These are phyloP conservation scores for Dentiscutata heterogama DNA, from an alignment of 371 early-diverging fungal genomes.

Conservation along the genomic window DNA sequence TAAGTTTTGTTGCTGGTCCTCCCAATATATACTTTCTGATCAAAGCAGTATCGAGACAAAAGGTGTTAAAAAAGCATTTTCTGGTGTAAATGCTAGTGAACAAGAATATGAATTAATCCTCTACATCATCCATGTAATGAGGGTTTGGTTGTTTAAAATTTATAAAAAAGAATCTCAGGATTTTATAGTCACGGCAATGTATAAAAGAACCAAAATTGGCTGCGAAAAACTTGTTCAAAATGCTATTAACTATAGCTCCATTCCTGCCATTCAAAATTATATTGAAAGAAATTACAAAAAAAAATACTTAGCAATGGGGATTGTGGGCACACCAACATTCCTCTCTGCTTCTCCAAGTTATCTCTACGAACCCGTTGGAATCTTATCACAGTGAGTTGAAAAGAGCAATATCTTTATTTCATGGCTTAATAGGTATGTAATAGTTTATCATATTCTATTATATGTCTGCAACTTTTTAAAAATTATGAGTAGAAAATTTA, in stretches of 20 bases:
- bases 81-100: background rate
- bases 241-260: background rate
- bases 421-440: background rate
- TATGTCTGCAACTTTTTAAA: no score
- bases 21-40: background rate
- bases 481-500: no score
- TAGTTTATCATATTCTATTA: no score
- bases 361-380: background rate
- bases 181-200: background rate
- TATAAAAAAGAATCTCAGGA: background rate
- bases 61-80: background rate
- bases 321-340: background rate
- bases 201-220: background rate
- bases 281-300: slow-evolving; percentile 10
- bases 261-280: slow-evolving; percentile 6
- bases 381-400: background rate
- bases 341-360: background rate
- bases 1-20: background rate
- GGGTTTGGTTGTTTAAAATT: background rate
- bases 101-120: slow-evolving; percentile 10
- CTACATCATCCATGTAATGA: background rate
- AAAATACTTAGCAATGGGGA: background rate
- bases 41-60: background rate
- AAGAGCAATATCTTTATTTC: slow-evolving; percentile 39
- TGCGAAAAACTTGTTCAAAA: background rate